Conservation (phyloP, 2,329 filamentous ascomycete species). For the Pseudogymnoascus destructans region DNA sequence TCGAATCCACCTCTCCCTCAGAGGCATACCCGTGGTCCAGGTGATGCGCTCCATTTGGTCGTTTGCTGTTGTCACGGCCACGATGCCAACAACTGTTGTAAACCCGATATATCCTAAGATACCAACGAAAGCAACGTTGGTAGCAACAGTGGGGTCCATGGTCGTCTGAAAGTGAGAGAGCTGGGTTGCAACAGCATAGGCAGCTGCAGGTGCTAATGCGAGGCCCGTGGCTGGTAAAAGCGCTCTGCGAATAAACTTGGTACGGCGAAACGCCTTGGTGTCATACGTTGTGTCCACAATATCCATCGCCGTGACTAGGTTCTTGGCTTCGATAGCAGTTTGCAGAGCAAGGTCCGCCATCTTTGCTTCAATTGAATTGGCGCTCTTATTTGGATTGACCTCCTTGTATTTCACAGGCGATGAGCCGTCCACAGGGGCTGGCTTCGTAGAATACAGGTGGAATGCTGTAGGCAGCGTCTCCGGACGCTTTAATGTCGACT, state of each 20-base stretch:
- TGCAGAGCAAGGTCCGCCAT: constrained; percentile 64
- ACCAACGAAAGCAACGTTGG: constrained; percentile 64
- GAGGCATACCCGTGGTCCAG: constrained; percentile 70
- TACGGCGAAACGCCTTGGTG: constrained; percentile 50
- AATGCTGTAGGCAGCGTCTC: constrained; percentile 70
- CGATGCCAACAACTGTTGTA: constrained; percentile 66
- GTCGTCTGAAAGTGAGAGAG: constrained; percentile 54
- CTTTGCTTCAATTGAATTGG: constrained; percentile 57
- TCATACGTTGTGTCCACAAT: constrained; percentile 60
- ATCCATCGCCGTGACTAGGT: constrained; percentile 64
- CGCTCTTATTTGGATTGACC: constrained; percentile 54
- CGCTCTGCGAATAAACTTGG: constrained; percentile 53
- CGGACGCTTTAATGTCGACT: constrained; percentile 58
- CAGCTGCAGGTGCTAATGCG: constrained; percentile 47
- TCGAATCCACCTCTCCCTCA: constrained; percentile 71
- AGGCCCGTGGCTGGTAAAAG: constrained; percentile 45
- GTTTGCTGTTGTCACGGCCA: constrained; percentile 76
- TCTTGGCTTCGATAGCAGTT: constrained; percentile 64
- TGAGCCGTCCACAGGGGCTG: constrained; percentile 48
- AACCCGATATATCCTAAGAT: constrained; percentile 74
- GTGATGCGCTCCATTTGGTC: constrained; percentile 92
- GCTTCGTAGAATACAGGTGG: constrained; percentile 72
- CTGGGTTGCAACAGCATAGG: constrained; percentile 58
- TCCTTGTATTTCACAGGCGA: constrained; percentile 45
- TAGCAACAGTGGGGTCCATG: constrained; percentile 66